These are phyloP conservation scores for Letharia lupina DNA, from an alignment of 495 filamentous ascomycete genomes.

Conservation along the genomic window DNA sequence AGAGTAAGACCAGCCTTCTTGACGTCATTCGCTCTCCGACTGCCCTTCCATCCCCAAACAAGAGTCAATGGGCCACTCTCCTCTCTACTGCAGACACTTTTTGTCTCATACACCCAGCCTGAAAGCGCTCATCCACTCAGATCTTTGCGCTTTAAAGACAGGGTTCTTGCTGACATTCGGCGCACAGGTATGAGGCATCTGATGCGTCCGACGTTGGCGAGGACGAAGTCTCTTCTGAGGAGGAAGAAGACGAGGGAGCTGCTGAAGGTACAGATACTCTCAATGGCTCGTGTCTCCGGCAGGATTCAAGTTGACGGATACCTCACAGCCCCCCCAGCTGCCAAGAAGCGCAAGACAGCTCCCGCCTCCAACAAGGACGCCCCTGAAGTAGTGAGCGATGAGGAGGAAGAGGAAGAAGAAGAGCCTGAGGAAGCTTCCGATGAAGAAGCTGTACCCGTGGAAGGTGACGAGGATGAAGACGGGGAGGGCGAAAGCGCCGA, in stretches of 20 bases:
- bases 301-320: background rate
- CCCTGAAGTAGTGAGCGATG: slow-evolving; percentile 31
- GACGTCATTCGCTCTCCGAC: slow-evolving; percentile 23
- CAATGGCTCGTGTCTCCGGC: background rate
- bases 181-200: slow-evolving; percentile 42
- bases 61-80: slow-evolving; percentile 7
- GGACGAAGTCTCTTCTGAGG: slow-evolving; percentile 40
- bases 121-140: background rate
- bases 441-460: slow-evolving; percentile 23
- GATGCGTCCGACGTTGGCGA: slow-evolving; percentile 40
- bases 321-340: slow-evolving; percentile 31
- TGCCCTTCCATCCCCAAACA: background rate
- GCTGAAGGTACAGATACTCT: slow-evolving; percentile 26
- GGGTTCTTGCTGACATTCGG: slow-evolving; percentile 14
- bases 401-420: slow-evolving; percentile 27
- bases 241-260: slow-evolving; percentile 31
- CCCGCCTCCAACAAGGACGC: slow-evolving; percentile 24
- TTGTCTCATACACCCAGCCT: slow-evolving; percentile 8
- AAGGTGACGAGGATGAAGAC: slow-evolving; percentile 28
- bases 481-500: slow-evolving; percentile 33
- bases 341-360: slow-evolving; percentile 38
- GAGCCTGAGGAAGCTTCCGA: slow-evolving; percentile 26
- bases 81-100: slow-evolving; percentile 7
- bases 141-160: background rate
- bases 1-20: slow-evolving; percentile 42